A percentile compares a stretch with the other conserved stretches of the same genome.
Conservation (phyloP, 1,139 yeast genomes). For the Wickerhamiella infanticola region DNA sequence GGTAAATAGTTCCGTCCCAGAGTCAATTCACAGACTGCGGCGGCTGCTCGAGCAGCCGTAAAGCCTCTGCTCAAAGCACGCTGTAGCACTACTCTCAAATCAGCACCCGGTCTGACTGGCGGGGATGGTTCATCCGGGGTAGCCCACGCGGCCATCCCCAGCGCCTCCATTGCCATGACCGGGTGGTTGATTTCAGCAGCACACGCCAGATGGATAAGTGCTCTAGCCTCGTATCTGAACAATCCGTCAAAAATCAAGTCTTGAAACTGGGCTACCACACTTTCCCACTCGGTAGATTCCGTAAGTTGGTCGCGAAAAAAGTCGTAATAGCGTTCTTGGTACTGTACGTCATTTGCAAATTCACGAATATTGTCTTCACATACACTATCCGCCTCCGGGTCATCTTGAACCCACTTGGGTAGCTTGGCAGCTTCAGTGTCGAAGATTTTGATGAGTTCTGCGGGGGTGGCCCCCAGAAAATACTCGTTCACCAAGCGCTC, state of each 20-base stretch:
- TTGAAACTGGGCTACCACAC: slow-evolving; percentile 7
- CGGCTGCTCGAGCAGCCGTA: neutral
- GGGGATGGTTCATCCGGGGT: neutral
- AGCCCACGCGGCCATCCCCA: slow-evolving; percentile 12
- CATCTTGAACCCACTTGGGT: slow-evolving; percentile 14
- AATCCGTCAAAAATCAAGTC: slow-evolving; percentile 6
- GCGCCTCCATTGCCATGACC: slow-evolving; percentile 12
- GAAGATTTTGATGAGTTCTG: slow-evolving; percentile 6
- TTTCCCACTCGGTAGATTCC: slow-evolving; percentile 12
- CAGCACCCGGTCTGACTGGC: neutral
- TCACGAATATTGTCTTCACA: slow-evolving; percentile 12
- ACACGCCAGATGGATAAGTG: slow-evolving; percentile 10
- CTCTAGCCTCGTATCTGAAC: slow-evolving; percentile 6
- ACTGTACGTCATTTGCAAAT: slow-evolving; percentile 8
- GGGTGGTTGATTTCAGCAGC: slow-evolving; percentile 13
- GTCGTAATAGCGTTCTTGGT: slow-evolving; percentile 14
- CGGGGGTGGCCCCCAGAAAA: slow-evolving; percentile 11
- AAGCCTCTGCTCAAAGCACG: neutral
- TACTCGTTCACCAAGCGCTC: slow-evolving; percentile 9
- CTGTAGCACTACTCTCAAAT: neutral
- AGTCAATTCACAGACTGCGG: neutral
- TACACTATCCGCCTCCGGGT: slow-evolving; percentile 16
- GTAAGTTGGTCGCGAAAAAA: slow-evolving; percentile 16
- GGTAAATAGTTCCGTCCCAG: neutral
- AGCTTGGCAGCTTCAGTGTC: slow-evolving; percentile 8